A percentile compares a stretch with the other conserved stretches of the same genome.
Evolutionary conservation across 805 yeast species (phyloP).

Genomic region (Saturnispora mendoncae): DNA sequence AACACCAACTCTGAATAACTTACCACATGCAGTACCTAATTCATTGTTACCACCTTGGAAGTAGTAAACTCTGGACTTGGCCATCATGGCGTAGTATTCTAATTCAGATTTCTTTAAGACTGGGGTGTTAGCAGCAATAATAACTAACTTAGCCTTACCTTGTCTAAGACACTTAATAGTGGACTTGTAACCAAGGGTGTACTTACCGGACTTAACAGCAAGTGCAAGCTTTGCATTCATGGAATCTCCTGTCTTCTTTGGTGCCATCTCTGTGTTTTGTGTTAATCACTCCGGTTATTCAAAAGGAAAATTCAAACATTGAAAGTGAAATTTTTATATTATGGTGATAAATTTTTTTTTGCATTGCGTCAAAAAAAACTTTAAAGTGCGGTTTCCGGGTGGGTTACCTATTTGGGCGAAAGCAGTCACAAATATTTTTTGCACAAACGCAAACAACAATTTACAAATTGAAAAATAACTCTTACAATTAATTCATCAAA

Average conservation of each 20-base stretch:
- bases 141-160: constrained; percentile 97
- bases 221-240: constrained; percentile 97
- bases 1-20: constrained; percentile 99
- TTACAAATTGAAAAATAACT: not conserved
- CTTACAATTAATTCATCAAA: not conserved
- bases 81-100: constrained; percentile 99
- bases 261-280: constrained; percentile 98
- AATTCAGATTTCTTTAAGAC: constrained; percentile 99
- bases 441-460: not conserved
- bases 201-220: constrained; percentile 98
- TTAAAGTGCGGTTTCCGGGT: not conserved
- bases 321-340: not conserved
- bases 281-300: constrained; percentile 83
- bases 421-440: not conserved
- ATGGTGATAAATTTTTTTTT: not conserved
- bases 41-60: constrained; percentile 99
- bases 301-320: not conserved
- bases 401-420: not conserved
- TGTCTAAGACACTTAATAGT: constrained; percentile 97
- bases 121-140: constrained; percentile 99
- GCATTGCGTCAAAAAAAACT: too few species aligned
- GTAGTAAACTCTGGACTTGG: constrained; percentile 96
- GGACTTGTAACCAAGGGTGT: constrained; percentile 99
- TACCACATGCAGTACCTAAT: constrained; percentile 99
- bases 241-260: constrained; percentile 88